Conservation (phyloP, 805 yeast species). For the Scheffersomyces coipomensis region DNA sequence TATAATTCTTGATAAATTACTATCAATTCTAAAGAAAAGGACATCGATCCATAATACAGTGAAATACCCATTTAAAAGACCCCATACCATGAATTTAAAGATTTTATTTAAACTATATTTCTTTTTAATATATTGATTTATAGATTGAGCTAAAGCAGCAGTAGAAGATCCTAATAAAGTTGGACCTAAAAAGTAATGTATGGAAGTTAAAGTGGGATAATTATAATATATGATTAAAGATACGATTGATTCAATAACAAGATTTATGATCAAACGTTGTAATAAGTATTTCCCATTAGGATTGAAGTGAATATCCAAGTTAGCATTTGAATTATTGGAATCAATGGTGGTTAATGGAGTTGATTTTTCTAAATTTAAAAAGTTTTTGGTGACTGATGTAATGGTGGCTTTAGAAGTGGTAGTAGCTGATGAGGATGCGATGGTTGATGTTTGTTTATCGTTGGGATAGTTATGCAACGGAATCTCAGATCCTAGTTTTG, state of each 20-base stretch:
- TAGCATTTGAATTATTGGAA: slow-evolving; percentile 3
- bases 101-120: slow-evolving; percentile 29
- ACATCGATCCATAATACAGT: slow-evolving; percentile 56
- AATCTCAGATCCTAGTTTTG: not conserved
- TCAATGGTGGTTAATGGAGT: slow-evolving; percentile 7
- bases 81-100: slow-evolving; percentile 58
- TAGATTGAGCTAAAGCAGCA: slow-evolving; percentile 42
- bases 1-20: slow-evolving; percentile 36
- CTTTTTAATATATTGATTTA: slow-evolving; percentile 32
- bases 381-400: not conserved
- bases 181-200: slow-evolving; percentile 33
- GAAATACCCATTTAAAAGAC: slow-evolving; percentile 54
- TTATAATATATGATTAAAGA: slow-evolving; percentile 26
- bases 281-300: slow-evolving; percentile 1
- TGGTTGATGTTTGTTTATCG: too few species aligned
- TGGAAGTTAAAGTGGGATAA: slow-evolving; percentile 20
- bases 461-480: not conserved
- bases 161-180: slow-evolving; percentile 37
- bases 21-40: slow-evolving; percentile 36
- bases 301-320: slow-evolving; percentile 6
- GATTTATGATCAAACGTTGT: slow-evolving; percentile 16
- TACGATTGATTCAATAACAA: slow-evolving; percentile 24
- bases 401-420: too few species aligned
- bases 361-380: slow-evolving; percentile 15
- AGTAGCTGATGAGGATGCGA: too few species aligned